Conservation (phyloP, 1,284 basidiomycete species). For the Farysia itapuensis region DNA sequence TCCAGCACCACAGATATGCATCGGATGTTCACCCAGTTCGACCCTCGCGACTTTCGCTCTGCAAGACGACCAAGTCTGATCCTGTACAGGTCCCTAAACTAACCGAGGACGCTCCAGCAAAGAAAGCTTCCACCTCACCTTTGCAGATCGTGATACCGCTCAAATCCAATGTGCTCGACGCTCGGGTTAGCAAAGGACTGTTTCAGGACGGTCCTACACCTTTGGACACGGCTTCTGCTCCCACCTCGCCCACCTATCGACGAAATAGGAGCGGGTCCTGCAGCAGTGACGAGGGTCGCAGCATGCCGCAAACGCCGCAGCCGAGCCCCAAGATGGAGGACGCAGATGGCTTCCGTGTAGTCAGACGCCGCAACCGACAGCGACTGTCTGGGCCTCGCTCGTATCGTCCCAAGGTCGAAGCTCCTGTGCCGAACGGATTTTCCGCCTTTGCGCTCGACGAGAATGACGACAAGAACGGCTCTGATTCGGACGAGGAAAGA, state of each 20-base stretch:
- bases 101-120: no score
- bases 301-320: not conserved
- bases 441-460: conserved; percentile 35
- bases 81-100: conserved; percentile 1
- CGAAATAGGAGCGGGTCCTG: conserved; percentile 2
- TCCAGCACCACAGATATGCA: not conserved
- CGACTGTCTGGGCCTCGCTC: conserved; percentile 19
- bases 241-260: conserved; percentile 25
- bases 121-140: not conserved
- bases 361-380: conserved; percentile 20
- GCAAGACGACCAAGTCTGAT: conserved; percentile 8
- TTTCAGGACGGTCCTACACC: conserved; percentile 13
- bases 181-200: not conserved
- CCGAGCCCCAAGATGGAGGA: not conserved
- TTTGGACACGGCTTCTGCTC: conserved; percentile 28
- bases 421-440: conserved; percentile 36
- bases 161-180: not conserved
- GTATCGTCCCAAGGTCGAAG: conserved; percentile 44
- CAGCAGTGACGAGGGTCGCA: conserved; percentile 14
- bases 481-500: conserved; percentile 13
- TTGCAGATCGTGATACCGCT: not conserved
- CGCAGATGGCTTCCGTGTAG: conserved; percentile 21
- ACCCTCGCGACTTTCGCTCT: conserved; percentile 1
- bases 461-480: conserved; percentile 5
- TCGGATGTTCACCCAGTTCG: not conserved